phyloP scores from a whole-genome alignment of 2,329 filamentous ascomycete species.

The Thelonectria discophora region DNA sequence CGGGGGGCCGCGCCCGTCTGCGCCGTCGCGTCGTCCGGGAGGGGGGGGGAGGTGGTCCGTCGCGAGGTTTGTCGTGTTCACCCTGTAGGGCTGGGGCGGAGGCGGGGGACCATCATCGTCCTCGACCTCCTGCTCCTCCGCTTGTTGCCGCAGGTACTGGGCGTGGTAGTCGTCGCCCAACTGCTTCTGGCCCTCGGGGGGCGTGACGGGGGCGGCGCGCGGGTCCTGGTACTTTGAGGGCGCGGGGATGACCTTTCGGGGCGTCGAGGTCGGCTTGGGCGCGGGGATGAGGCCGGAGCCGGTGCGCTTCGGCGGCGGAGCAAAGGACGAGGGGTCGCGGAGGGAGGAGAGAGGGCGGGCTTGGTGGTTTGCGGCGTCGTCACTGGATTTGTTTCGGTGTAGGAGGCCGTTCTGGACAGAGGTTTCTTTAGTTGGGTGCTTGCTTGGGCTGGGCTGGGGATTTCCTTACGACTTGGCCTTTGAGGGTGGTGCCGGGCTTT shows the following conservation, averaged over 20 bases:
- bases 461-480: conserved; percentile 54
- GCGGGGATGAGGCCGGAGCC: conserved; percentile 47
- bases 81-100: conserved; percentile 72
- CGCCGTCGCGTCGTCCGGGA: conserved; percentile 63
- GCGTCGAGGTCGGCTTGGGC: conserved; percentile 37
- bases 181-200: conserved; percentile 24
- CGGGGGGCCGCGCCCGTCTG: conserved; percentile 46
- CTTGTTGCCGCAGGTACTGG: conserved; percentile 25
- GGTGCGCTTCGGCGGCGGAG: conserved; percentile 76
- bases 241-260: conserved; percentile 42
- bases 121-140: conserved; percentile 15
- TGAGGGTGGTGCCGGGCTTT: conserved; percentile 52
- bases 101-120: conserved; percentile 55
- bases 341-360: conserved; percentile 73
- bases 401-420: conserved; percentile 59
- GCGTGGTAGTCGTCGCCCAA: conserved; percentile 16
- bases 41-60: conserved; percentile 76
- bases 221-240: conserved; percentile 49
- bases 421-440: background rate
- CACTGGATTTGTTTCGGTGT: conserved; percentile 50
- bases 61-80: conserved; percentile 75
- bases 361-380: conserved; percentile 47
- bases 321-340: conserved; percentile 80
- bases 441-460: conserved; percentile 12
- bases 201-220: conserved; percentile 29